These are phyloP conservation scores for Bacidia rubella DNA, from an alignment of 495 filamentous ascomycete genomes.

Conservation along the genomic window DNA sequence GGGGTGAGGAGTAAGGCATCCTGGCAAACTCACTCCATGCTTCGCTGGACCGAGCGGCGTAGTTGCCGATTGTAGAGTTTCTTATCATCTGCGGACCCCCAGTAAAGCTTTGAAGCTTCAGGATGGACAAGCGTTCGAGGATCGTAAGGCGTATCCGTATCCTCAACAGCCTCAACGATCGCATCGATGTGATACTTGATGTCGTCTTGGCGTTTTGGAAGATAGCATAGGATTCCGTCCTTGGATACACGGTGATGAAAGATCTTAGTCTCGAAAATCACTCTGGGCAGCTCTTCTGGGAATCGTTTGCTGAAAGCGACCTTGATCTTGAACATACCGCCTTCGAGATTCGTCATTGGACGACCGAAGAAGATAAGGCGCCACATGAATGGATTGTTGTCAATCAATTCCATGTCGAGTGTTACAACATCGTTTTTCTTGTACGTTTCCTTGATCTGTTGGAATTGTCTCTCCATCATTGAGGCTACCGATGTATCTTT, in stretches of 20 bases:
- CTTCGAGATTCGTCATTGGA: slow-evolving; percentile 87
- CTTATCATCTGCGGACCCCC: slow-evolving; percentile 66
- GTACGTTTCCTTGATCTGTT: slow-evolving; percentile 65
- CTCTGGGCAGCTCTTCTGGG: slow-evolving; percentile 80
- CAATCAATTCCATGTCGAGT: slow-evolving; percentile 58
- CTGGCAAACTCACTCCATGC: slow-evolving; percentile 37
- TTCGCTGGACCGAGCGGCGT: slow-evolving; percentile 44
- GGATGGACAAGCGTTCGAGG: slow-evolving; percentile 78
- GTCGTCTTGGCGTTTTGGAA: slow-evolving; percentile 59
- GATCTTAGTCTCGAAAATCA: slow-evolving; percentile 64
- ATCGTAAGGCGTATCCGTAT: slow-evolving; percentile 78
- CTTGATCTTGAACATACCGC: slow-evolving; percentile 73
- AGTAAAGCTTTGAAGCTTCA: slow-evolving; percentile 76
- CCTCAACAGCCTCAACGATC: slow-evolving; percentile 71
- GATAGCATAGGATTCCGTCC: slow-evolving; percentile 73
- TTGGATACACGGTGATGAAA: slow-evolving; percentile 82
- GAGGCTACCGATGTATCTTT: slow-evolving; percentile 64
- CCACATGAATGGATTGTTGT: slow-evolving; percentile 44
- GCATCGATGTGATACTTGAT: slow-evolving; percentile 73
- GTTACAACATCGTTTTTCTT: slow-evolving; percentile 53
- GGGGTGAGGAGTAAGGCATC: too few species aligned
- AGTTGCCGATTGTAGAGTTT: slow-evolving; percentile 74
- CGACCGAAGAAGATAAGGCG: slow-evolving; percentile 71
- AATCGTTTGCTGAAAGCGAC: slow-evolving; percentile 78
- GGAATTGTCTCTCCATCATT: slow-evolving; percentile 68